A percentile compares a stretch with the other conserved stretches of the same genome.
Evolutionary conservation across 2,329 filamentous ascomycete species (phyloP).

Genomic region (Botrytis fragariae): DNA sequence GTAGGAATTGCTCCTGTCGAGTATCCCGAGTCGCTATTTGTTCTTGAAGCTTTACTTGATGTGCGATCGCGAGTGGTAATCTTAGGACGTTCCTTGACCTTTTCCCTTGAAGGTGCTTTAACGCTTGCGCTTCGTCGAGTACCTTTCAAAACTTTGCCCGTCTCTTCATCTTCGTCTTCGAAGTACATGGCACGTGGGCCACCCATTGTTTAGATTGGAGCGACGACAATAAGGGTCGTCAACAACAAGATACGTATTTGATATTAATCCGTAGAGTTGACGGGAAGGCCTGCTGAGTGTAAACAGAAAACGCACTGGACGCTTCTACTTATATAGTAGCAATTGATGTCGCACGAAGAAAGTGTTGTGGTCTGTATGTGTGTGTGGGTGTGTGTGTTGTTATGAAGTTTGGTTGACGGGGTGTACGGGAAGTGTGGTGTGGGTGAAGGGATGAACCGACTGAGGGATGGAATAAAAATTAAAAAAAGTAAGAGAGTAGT

Average conservation of each 20-base stretch:
- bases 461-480: constrained; percentile 9
- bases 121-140: constrained; percentile 30
- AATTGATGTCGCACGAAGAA: constrained; percentile 17
- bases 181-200: constrained; percentile 31
- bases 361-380: neutral
- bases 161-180: constrained; percentile 33
- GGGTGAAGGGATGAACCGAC: neutral
- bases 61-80: constrained; percentile 16
- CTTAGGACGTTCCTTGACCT: constrained; percentile 20
- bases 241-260: constrained; percentile 6
- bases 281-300: neutral
- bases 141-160: constrained; percentile 27
- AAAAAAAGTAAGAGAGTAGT: constrained; percentile 1
- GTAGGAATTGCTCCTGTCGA: constrained; percentile 15
- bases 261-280: neutral
- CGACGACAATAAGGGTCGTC: constrained; percentile 17
- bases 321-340: constrained; percentile 16
- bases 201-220: constrained; percentile 21
- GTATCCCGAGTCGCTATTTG: constrained; percentile 21
- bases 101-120: constrained; percentile 23
- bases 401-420: constrained; percentile 6
- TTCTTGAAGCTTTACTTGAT: constrained; percentile 16
- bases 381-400: neutral
- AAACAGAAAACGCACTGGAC: neutral
- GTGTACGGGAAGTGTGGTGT: constrained; percentile 13